A percentile compares a stretch with the other conserved stretches of the same genome.
phyloP scores from a whole-genome alignment of 1,284 basidiomycete species.

The Microbotryomycetes sp. region DNA sequence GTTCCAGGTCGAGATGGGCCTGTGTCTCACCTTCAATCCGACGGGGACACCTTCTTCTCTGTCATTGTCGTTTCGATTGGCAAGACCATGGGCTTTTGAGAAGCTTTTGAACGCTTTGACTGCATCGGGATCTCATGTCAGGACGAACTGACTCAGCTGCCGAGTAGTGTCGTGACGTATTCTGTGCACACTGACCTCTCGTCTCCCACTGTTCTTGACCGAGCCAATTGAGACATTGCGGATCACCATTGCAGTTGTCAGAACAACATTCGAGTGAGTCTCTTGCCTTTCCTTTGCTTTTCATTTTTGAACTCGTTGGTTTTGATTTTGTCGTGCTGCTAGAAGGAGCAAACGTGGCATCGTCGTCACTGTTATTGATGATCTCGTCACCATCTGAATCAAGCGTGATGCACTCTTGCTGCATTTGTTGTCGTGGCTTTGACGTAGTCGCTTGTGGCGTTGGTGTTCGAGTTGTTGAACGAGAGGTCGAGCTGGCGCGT shows the following conservation, averaged over 20 bases:
- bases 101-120: constrained; percentile 54
- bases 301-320: constrained; percentile 6
- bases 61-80: constrained; percentile 51
- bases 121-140: constrained; percentile 15
- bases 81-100: constrained; percentile 52
- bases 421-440: not conserved
- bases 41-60: constrained; percentile 59
- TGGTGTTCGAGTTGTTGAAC: constrained; percentile 3
- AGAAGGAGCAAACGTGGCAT: not conserved
- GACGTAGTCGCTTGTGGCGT: constrained; percentile 2
- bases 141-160: not conserved
- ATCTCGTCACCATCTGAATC: constrained; percentile 3
- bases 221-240: constrained; percentile 75
- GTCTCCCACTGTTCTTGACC: constrained; percentile 71
- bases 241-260: constrained; percentile 63
- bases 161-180: not conserved
- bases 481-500: not conserved
- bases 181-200: constrained; percentile 43
- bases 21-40: constrained; percentile 63
- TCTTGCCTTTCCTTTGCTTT: not conserved
- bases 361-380: not conserved
- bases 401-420: not conserved
- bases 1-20: too few relatives aligned
- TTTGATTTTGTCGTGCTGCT: constrained; percentile 8
- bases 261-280: constrained; percentile 49